Percentiles rank a stretch among this genome's conserved stretches.
phyloP scores from a whole-genome alignment of 2,329 filamentous ascomycete species.

The Ophiocordyceps australis region DNA sequence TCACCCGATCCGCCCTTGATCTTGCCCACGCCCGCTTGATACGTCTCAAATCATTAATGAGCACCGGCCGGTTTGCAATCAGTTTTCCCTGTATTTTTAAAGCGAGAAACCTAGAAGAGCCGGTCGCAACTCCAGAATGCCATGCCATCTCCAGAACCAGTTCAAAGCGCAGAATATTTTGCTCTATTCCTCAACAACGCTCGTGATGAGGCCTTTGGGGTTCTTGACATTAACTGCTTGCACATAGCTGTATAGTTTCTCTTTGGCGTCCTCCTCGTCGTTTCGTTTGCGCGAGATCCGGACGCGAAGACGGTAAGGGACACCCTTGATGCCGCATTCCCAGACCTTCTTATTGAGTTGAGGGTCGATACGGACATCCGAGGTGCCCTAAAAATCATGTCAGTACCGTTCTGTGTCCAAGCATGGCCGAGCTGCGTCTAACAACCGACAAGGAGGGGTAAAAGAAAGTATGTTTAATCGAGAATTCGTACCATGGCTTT shows the following conservation, averaged over 20 bases:
- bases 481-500: conserved; percentile 75
- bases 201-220: conserved; percentile 90
- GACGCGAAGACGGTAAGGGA: conserved; percentile 90
- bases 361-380: conserved; percentile 94
- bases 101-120: conserved; percentile 24
- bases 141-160: conserved; percentile 23
- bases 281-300: conserved; percentile 99
- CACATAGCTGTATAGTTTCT: conserved; percentile 99
- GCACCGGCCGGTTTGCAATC: too few species aligned
- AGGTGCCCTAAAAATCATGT: conserved; percentile 52
- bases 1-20: too few species aligned
- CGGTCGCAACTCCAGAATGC: conserved; percentile 27
- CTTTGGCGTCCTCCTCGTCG: conserved; percentile 98
- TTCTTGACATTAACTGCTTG: conserved; percentile 99
- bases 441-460: too few species aligned
- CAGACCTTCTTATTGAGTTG: conserved; percentile 99
- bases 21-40: too few species aligned
- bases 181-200: conserved; percentile 60
- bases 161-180: conserved; percentile 17
- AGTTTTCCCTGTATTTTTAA: conserved; percentile 17
- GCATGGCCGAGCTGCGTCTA: too few species aligned
- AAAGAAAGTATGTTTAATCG: too few species aligned
- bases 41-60: too few species aligned
- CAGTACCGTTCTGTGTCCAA: conserved; percentile 5
- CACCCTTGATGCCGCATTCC: conserved; percentile 98